These are phyloP conservation scores for Cochlearia excelsa DNA, from an alignment of 345 rosid species.

Conservation along the genomic window DNA sequence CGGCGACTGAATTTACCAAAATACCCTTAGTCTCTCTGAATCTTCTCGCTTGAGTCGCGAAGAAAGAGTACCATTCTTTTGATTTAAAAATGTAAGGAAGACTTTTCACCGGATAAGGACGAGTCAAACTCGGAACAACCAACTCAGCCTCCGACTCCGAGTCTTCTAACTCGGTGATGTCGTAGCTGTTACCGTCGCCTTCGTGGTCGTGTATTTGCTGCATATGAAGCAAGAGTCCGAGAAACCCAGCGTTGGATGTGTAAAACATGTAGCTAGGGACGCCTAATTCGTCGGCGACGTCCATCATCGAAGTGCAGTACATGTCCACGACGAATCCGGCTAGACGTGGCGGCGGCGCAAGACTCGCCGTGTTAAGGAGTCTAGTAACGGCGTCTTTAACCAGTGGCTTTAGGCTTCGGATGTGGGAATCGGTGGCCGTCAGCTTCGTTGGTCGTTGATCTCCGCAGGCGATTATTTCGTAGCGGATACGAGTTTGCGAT, in stretches of 20 bases:
- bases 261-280: slow-evolving; percentile 50
- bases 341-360: slow-evolving; percentile 21
- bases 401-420: slow-evolving; percentile 35
- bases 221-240: slow-evolving; percentile 30
- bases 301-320: slow-evolving; percentile 47
- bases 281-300: slow-evolving; percentile 42
- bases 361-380: not conserved
- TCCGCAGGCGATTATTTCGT: slow-evolving; percentile 35
- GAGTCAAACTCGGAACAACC: slow-evolving; percentile 30
- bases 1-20: slow-evolving; percentile 43
- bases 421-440: slow-evolving; percentile 5
- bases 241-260: slow-evolving; percentile 39
- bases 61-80: fast-evolving
- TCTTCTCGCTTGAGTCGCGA: not conserved
- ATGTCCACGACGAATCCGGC: slow-evolving; percentile 55
- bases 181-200: slow-evolving; percentile 1
- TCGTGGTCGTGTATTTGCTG: slow-evolving; percentile 4
- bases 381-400: slow-evolving; percentile 33
- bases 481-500: slow-evolving; percentile 31
- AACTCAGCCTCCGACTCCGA: slow-evolving; percentile 27
- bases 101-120: slow-evolving; percentile 37
- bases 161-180: slow-evolving; percentile 26
- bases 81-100: slow-evolving; percentile 12
- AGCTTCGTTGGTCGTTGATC: not conserved
- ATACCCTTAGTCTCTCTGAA: slow-evolving; percentile 40